Conservation (phyloP, 768 basidiomycete species). For the Russula sp. region DNA sequence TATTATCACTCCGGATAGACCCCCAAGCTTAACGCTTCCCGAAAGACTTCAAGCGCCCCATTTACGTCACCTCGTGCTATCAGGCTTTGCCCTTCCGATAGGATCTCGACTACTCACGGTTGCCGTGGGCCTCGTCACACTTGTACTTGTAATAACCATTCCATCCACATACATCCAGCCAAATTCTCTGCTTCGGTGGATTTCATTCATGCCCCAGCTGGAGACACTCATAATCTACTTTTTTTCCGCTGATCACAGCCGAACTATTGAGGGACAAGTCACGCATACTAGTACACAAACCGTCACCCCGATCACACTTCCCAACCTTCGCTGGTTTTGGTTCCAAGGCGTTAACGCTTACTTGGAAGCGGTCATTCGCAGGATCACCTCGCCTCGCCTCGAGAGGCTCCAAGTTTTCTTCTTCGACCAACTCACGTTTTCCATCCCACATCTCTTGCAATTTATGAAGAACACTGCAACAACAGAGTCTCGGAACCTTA, state of each 20-base stretch:
- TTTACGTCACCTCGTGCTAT: neutral
- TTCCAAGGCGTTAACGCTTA: neutral
- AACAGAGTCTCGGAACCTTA: neutral
- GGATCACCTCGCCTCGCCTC: neutral
- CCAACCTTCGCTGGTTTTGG: neutral
- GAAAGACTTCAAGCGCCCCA: neutral
- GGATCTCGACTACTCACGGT: neutral
- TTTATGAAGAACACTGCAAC: neutral
- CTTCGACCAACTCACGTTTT: neutral
- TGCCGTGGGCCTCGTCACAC: neutral
- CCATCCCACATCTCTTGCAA: neutral
- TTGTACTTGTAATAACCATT: rapidly evolving
- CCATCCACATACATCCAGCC: neutral
- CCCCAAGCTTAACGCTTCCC: neutral
- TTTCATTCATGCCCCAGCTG: conserved; percentile 2
- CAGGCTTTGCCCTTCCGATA: neutral
- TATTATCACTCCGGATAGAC: too few relatives aligned
- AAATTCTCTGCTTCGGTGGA: neutral
- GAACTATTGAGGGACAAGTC: neutral
- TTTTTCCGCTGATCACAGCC: too few relatives aligned
- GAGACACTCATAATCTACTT: neutral
- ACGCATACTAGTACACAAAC: neutral
- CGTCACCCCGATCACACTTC: neutral
- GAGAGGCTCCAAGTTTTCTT: neutral
- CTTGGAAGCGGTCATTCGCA: neutral